A percentile compares a stretch with the other conserved stretches of the same genome.
Evolutionary conservation across 2,329 filamentous ascomycete species (phyloP).

Genomic region (Penicillium sp.): DNA sequence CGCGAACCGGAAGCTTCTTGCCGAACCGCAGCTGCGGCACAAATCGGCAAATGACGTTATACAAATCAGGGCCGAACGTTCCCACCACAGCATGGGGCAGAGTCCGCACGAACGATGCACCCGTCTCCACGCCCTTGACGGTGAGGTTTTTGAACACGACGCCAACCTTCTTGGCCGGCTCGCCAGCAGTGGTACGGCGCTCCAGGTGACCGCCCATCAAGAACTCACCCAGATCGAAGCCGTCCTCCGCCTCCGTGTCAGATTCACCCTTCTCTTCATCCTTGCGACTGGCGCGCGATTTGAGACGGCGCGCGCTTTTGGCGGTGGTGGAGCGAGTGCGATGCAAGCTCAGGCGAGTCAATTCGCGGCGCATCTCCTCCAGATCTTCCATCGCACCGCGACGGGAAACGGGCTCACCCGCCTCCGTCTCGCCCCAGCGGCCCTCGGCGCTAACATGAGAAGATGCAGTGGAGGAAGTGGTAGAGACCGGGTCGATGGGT

Average conservation of each 20-base stretch:
- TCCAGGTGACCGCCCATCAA: slow-evolving; percentile 76
- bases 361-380: slow-evolving; percentile 59
- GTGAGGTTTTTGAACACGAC: slow-evolving; percentile 76
- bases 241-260: slow-evolving; percentile 37
- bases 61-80: slow-evolving; percentile 80
- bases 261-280: slow-evolving; percentile 49
- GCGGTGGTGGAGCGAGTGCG: slow-evolving; percentile 37
- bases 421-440: slow-evolving; percentile 66
- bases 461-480: slow-evolving; percentile 22
- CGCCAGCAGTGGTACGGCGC: slow-evolving; percentile 65
- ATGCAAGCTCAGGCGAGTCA: slow-evolving; percentile 57
- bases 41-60: slow-evolving; percentile 62
- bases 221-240: slow-evolving; percentile 71
- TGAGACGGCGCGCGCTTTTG: slow-evolving; percentile 33
- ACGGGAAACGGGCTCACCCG: slow-evolving; percentile 58
- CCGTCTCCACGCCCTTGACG: slow-evolving; percentile 70
- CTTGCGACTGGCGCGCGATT: slow-evolving; percentile 34
- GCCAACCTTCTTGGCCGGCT: slow-evolving; percentile 75
- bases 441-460: slow-evolving; percentile 44
- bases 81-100: slow-evolving; percentile 74
- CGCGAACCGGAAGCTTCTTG: slow-evolving; percentile 54
- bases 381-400: slow-evolving; percentile 62
- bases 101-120: slow-evolving; percentile 70
- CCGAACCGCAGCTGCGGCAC: slow-evolving; percentile 56
- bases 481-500: slow-evolving; percentile 15